Conservation (phyloP, 768 basidiomycete species). For the Candolleomyces eurysporus region DNA sequence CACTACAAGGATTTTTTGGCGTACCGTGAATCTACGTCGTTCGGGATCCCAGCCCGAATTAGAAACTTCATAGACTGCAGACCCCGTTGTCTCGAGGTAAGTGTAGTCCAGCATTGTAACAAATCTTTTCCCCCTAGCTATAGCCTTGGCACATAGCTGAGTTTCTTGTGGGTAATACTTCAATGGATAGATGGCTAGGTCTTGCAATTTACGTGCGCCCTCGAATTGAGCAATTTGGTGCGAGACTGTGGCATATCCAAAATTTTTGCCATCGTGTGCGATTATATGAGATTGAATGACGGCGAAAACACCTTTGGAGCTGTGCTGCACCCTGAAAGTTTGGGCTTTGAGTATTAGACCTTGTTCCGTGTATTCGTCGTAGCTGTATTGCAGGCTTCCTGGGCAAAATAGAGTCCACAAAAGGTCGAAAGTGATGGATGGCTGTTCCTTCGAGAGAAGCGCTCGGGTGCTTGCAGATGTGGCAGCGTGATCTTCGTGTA, state of each 20-base stretch:
- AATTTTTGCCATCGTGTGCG: neutral
- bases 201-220: neutral
- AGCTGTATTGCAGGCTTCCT: constrained; percentile 5
- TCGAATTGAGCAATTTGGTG: neutral
- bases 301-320: constrained; percentile 7
- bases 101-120: neutral
- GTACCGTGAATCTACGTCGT: neutral
- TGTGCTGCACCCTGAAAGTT: neutral
- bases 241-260: neutral
- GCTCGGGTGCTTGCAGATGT: neutral
- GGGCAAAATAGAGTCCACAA: constrained; percentile 29
- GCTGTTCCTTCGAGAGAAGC: neutral
- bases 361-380: constrained; percentile 8
- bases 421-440: constrained; percentile 23
- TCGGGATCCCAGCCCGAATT: neutral
- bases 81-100: constrained; percentile 7
- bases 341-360: neutral
- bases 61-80: constrained; percentile 2
- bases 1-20: neutral
- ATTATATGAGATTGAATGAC: neutral
- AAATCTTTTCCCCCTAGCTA: neutral
- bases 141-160: neutral
- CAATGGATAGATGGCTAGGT: constrained; percentile 4
- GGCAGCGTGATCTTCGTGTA: neutral
- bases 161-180: neutral